Conservation (phyloP, 1,284 basidiomycete genomes). For the Boletus subluridellus region DNA sequence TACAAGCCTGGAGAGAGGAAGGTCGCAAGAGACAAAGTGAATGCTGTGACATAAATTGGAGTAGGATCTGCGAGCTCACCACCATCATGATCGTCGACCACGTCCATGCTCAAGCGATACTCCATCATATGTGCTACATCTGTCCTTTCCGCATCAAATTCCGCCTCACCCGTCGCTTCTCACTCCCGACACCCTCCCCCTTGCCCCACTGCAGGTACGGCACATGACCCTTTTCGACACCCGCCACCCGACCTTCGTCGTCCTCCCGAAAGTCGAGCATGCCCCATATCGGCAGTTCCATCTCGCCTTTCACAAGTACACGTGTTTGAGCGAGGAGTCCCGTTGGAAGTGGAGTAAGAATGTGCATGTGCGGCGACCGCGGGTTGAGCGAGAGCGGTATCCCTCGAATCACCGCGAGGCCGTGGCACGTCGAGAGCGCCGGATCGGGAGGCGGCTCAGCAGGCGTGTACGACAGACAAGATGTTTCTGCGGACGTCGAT, state of each 20-base stretch:
- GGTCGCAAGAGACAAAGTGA: not conserved
- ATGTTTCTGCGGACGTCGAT: not conserved
- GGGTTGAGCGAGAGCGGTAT: constrained; percentile 18
- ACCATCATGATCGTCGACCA: not conserved
- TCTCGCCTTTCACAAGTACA: constrained; percentile 76
- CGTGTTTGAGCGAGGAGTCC: constrained; percentile 40
- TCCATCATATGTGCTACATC: constrained; percentile 39
- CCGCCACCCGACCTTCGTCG: constrained; percentile 47
- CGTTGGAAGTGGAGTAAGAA: constrained; percentile 71
- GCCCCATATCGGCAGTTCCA: constrained; percentile 85
- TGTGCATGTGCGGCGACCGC: constrained; percentile 47
- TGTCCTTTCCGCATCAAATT: constrained; percentile 86
- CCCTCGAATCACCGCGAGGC: constrained; percentile 71
- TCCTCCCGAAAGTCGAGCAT: constrained; percentile 70
- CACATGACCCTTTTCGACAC: constrained; percentile 57
- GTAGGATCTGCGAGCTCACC: not conserved
- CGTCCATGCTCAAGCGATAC: not conserved
- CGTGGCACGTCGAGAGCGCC: constrained; percentile 57
- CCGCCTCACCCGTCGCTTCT: constrained; percentile 71
- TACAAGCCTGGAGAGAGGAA: not conserved
- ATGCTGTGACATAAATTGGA: not conserved
- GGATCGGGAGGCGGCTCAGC: constrained; percentile 52
- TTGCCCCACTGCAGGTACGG: constrained; percentile 83
- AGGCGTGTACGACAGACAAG: constrained; percentile 54
- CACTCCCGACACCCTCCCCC: constrained; percentile 62